These are phyloP conservation scores for Chenopodium album DNA, from an alignment of 148 eudicot species.

Conservation along the genomic window DNA sequence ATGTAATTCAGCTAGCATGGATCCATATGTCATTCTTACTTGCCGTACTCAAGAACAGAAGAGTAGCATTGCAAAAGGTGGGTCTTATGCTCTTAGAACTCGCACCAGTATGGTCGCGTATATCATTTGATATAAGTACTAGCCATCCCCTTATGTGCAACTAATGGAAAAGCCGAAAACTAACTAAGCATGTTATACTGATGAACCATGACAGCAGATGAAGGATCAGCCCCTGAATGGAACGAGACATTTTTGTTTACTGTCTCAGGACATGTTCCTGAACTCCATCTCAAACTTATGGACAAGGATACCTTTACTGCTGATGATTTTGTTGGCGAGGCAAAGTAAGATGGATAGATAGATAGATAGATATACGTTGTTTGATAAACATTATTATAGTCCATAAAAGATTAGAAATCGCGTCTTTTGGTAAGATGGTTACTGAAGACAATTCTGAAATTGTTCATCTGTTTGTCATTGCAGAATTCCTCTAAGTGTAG, in stretches of 20 bases:
- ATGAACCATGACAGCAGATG: slow-evolving; percentile 41
- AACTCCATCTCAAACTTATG: slow-evolving; percentile 54
- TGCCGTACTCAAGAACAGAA: slow-evolving; percentile 72
- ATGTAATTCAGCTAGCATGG: slow-evolving; percentile 52
- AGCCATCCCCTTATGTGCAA: background rate
- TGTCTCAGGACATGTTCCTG: slow-evolving; percentile 42
- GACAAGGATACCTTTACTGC: slow-evolving; percentile 56
- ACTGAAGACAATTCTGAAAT: background rate
- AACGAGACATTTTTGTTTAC: slow-evolving; percentile 73
- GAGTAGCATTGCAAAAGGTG: slow-evolving; percentile 74
- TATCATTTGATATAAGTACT: background rate
- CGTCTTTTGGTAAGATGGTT: background rate
- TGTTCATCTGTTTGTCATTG: background rate
- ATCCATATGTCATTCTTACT: slow-evolving; percentile 68
- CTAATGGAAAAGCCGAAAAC: background rate
- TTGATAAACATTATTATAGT: background rate
- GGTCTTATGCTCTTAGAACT: background rate
- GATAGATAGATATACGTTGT: background rate
- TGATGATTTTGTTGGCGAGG: slow-evolving; percentile 80
- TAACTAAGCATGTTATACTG: background rate
- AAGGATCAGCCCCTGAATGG: slow-evolving; percentile 70
- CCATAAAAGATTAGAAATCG: background rate
- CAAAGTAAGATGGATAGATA: slow-evolving; percentile 39
- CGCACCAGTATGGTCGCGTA: too few relatives aligned
- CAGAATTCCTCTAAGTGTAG: slow-evolving; percentile 56